phyloP scores from a whole-genome alignment of 108 stramenopile species.

The Nannochloropsis salina region DNA sequence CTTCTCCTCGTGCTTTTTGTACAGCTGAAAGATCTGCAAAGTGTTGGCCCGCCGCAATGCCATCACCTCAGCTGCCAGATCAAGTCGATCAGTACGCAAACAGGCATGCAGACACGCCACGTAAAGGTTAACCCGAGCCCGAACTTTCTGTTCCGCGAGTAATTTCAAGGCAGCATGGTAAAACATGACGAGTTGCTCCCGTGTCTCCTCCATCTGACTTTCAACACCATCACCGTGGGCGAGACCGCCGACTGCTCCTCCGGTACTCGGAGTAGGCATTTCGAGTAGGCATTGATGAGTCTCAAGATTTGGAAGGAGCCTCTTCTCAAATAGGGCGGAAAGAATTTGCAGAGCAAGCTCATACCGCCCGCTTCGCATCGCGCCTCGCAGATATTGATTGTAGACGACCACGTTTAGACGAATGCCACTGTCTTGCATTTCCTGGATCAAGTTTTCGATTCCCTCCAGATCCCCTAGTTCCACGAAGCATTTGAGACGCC shows the following conservation, averaged over 20 bases:
- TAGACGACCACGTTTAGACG: not conserved
- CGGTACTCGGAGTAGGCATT: not conserved
- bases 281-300: conserved; percentile 1
- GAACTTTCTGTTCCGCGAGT: not conserved
- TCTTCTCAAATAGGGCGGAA: not conserved
- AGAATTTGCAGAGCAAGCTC: not conserved
- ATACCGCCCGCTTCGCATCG: not conserved
- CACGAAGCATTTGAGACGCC: conserved; percentile 15
- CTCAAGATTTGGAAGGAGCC: not conserved
- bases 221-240: not conserved
- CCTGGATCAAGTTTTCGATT: not conserved
- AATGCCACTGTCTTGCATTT: not conserved
- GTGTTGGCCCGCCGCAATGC: conserved; percentile 7
- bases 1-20: not conserved
- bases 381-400: not conserved
- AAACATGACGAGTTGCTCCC: not conserved
- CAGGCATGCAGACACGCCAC: not conserved
- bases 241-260: not conserved
- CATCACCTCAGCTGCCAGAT: not conserved
- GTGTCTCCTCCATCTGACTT: not conserved
- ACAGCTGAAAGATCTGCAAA: conserved; percentile 7
- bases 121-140: not conserved
- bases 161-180: not conserved
- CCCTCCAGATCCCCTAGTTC: not conserved
- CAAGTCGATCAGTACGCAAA: not conserved